Conservation (phyloP, 495 filamentous ascomycete species). For the Neurospora africana region DNA sequence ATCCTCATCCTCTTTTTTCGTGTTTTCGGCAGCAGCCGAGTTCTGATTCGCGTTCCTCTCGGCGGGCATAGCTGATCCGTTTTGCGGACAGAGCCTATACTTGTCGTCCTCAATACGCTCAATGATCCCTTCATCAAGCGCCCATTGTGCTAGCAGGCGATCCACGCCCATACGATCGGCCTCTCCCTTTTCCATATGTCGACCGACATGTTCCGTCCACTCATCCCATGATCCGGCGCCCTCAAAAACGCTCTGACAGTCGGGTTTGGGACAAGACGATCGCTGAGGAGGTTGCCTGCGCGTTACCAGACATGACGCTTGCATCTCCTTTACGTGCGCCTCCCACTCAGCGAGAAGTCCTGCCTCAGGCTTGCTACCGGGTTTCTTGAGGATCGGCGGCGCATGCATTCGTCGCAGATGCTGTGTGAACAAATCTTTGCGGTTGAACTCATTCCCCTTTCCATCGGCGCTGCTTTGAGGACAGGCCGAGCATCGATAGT, state of each 20-base stretch:
- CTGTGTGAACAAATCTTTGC: slow-evolving; percentile 92
- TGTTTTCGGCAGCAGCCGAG: slow-evolving; percentile 8
- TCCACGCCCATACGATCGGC: slow-evolving; percentile 41
- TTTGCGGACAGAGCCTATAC: slow-evolving; percentile 35
- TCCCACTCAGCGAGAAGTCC: slow-evolving; percentile 47
- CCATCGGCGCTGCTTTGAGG: slow-evolving; percentile 49
- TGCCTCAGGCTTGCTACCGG: slow-evolving; percentile 39
- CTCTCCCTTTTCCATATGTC: slow-evolving; percentile 67
- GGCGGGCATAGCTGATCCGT: slow-evolving; percentile 9
- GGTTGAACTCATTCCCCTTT: slow-evolving; percentile 59
- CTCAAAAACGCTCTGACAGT: slow-evolving; percentile 58
- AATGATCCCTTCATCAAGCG: slow-evolving; percentile 47
- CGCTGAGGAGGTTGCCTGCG: slow-evolving; percentile 55
- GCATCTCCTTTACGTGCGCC: slow-evolving; percentile 46
- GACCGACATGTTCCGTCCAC: slow-evolving; percentile 86
- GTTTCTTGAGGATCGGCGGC: slow-evolving; percentile 39
- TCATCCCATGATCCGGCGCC: slow-evolving; percentile 72
- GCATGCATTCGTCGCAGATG: slow-evolving; percentile 90
- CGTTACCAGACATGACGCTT: slow-evolving; percentile 57
- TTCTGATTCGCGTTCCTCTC: slow-evolving; percentile 10
- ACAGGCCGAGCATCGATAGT: slow-evolving; percentile 73
- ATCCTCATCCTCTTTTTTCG: slow-evolving; percentile 23
- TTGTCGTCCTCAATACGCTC: slow-evolving; percentile 39
- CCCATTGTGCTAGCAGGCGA: slow-evolving; percentile 42
- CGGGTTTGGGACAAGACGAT: slow-evolving; percentile 57